These are phyloP conservation scores for Trypanosoma conorhini DNA, from an alignment of 208 protist species.

Conservation along the genomic window DNA sequence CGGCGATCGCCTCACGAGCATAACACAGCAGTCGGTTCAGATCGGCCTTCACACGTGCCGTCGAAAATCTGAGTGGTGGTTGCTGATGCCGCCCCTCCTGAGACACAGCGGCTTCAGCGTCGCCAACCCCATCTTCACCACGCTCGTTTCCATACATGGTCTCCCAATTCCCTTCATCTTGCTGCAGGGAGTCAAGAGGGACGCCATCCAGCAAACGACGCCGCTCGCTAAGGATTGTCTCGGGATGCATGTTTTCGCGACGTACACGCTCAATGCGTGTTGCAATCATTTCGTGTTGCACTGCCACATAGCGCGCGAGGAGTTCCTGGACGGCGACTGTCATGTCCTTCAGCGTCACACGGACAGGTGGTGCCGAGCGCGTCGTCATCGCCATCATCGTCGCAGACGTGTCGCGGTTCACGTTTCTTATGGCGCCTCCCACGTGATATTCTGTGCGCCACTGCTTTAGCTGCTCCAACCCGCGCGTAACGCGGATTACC, in stretches of 20 bases:
- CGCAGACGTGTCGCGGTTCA: neutral
- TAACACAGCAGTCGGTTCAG: neutral
- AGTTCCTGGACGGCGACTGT: constrained; percentile 47
- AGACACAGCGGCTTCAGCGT: neutral
- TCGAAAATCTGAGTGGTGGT: constrained; percentile 9
- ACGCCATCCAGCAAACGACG: neutral
- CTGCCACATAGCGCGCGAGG: constrained; percentile 46
- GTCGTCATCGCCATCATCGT: neutral
- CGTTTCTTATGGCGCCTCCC: neutral
- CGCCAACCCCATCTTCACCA: neutral
- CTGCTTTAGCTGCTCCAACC: constrained; percentile 12
- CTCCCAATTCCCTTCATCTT: neutral
- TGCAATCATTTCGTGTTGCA: constrained; percentile 49
- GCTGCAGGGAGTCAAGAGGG: neutral
- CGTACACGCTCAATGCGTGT: constrained; percentile 43
- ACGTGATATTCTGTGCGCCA: constrained; percentile 17
- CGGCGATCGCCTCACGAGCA: neutral
- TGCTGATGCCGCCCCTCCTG: neutral
- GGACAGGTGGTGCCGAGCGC: neutral
- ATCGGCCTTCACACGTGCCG: constrained; percentile 8
- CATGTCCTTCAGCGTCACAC: constrained; percentile 30
- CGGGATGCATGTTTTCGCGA: constrained; percentile 28
- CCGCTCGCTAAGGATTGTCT: neutral
- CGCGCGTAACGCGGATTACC: constrained; percentile 15
- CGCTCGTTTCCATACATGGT: neutral